Base-by-base conservation (phyloP, 83 land plant genomes). In the Larix sibirica region DNA sequence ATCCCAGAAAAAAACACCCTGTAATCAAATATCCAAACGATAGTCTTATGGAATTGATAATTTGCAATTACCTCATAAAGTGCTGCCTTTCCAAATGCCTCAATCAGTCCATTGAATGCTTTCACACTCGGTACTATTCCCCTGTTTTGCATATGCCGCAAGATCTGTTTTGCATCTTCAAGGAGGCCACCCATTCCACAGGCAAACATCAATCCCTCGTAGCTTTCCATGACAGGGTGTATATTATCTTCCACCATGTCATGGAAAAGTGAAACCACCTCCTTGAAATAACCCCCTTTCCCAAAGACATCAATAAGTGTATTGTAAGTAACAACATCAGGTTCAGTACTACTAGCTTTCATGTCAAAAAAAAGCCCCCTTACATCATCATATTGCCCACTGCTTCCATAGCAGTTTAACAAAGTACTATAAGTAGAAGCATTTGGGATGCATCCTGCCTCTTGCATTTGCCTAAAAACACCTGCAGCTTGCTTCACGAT, bases 101-200 rank as follows among this genome's bases (percentile, higher is more conserved):
- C 90, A 56, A 98, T 92, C 14, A 95, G 84, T 6, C 97, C 96
- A 61, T 86, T 88, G 81, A 93, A 93, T 31, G 89, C 91, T 82
- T 87, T 89, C 16, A 93, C 63, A 79, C 94, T 92, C 1, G 96
- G 95, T n/a, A 88, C 87, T 4, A 93, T 47, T 65, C 90, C 92
- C 36, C 85, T 83, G 67, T 78, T 81, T 62, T 85, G 89, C 95
- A 98, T 96, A 81, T 95, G 94, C 17, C 84, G 81, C 9, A 95
- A 81, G 62, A 98, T 92, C 42, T 86, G 79, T 47, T 87, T 87
- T 4, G 95, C 99, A 82, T 96, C 99, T 68, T 87, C 90, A 79
- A 91, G 90, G 63, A 98, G 93, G 74, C 99, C 96, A 65, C 96
- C 99, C 85, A 85, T 93, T 8, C 95, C 99, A 87, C 99, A 98